Conservation (phyloP, 495 filamentous ascomycete species). For the Penicillium riverlandense region DNA sequence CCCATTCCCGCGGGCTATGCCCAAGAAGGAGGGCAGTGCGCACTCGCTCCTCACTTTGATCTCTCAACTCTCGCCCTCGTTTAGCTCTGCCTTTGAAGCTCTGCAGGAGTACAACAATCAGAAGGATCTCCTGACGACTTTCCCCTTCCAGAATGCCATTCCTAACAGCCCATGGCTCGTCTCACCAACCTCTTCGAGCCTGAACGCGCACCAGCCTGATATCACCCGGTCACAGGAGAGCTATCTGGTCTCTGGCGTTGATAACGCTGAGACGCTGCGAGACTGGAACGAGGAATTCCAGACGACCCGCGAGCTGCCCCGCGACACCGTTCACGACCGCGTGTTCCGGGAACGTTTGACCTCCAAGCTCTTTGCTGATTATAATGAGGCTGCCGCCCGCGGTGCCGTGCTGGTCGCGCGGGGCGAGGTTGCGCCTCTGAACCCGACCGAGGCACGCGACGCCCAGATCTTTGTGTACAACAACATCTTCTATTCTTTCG, state of each 20-base stretch:
- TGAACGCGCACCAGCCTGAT: conserved; percentile 69
- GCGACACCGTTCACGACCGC: conserved; percentile 87
- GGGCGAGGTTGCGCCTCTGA: conserved; percentile 91
- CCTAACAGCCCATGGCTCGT: conserved; percentile 93
- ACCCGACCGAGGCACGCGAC: conserved; percentile 86
- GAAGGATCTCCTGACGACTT: conserved; percentile 84
- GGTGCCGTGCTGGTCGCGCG: conserved; percentile 90
- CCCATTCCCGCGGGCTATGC: conserved; percentile 63
- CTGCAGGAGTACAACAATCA: conserved; percentile 74
- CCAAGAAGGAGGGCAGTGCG: conserved; percentile 56
- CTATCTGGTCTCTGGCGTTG: conserved; percentile 80
- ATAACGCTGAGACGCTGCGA: conserved; percentile 86
- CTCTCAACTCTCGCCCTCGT: conserved; percentile 70
- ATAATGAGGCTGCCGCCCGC: conserved; percentile 87
- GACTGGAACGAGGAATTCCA: conserved; percentile 99
- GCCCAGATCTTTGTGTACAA: conserved; percentile 99
- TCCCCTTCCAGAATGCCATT: conserved; percentile 88
- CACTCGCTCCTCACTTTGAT: conserved; percentile 86
- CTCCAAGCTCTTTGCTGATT: conserved; percentile 94
- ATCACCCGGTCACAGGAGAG: conserved; percentile 87
- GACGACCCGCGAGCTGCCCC: conserved; percentile 86
- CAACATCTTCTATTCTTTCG: conserved; percentile 98
- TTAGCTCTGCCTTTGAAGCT: conserved; percentile 61
- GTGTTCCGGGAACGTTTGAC: conserved; percentile 93
- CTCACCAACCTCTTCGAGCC: conserved; percentile 51